phyloP scores from a whole-genome alignment of 768 basidiomycete genomes.

The Nevesoporus exiguus region DNA sequence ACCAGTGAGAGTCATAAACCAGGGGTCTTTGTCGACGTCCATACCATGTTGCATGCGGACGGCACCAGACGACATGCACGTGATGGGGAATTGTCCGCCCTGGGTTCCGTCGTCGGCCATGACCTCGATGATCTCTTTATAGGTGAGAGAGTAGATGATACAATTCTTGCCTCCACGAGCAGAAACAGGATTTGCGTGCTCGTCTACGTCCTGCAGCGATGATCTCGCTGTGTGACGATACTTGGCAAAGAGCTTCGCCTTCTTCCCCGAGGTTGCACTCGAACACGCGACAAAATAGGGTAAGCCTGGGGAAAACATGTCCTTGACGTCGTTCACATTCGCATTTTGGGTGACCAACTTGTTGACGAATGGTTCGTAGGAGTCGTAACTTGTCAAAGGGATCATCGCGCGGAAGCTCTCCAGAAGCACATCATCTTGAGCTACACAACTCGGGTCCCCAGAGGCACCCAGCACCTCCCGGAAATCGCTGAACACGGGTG shows the following conservation, averaged over 20 bases:
- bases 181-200: constrained; percentile 12
- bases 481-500: constrained; percentile 13
- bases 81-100: constrained; percentile 3
- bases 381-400: constrained; percentile 22
- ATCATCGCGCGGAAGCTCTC: constrained; percentile 13
- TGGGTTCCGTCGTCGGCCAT: neutral
- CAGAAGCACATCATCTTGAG: constrained; percentile 5
- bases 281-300: constrained; percentile 21
- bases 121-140: constrained; percentile 8
- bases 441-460: neutral
- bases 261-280: constrained; percentile 17
- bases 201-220: constrained; percentile 12
- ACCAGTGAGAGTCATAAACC: constrained; percentile 7
- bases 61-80: constrained; percentile 13
- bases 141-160: constrained; percentile 19
- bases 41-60: constrained; percentile 20
- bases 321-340: constrained; percentile 10
- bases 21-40: constrained; percentile 15
- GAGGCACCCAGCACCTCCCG: constrained; percentile 6
- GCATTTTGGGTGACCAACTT: constrained; percentile 5
- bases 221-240: constrained; percentile 8
- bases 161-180: constrained; percentile 21
- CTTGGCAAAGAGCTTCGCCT: constrained; percentile 19
- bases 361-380: constrained; percentile 17
- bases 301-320: constrained; percentile 23